Conservation (phyloP, 2,329 filamentous ascomycete genomes). For the Trichoderma koningiopsis region DNA sequence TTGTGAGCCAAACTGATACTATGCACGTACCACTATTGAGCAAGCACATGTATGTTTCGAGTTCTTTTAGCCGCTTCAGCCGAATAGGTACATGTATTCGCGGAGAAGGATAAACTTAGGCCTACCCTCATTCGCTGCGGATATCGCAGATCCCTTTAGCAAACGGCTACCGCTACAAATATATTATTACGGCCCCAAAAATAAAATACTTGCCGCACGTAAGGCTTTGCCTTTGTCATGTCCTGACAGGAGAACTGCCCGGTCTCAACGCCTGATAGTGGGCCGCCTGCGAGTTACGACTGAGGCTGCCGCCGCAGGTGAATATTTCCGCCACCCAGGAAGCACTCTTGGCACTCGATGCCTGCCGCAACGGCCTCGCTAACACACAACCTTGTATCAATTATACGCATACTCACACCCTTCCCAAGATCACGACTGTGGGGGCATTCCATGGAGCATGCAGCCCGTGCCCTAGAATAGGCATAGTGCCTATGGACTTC, state of each 20-base stretch:
- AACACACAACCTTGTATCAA: constrained; percentile 15
- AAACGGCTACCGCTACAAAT: not conserved
- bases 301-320: constrained; percentile 8
- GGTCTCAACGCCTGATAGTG: constrained; percentile 3
- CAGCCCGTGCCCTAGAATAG: not conserved
- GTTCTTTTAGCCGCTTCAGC: not conserved
- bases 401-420: constrained; percentile 23
- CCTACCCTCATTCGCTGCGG: not conserved
- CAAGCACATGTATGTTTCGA: not conserved
- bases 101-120: not conserved
- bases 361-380: not conserved
- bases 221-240: not conserved
- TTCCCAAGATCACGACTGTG: constrained; percentile 10
- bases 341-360: too few relatives aligned
- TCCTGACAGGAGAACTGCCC: not conserved
- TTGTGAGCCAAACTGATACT: not conserved
- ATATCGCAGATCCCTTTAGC: constrained; percentile 2
- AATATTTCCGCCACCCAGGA: not conserved
- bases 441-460: constrained; percentile 1
- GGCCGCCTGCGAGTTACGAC: not conserved
- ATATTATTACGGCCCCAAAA: not conserved
- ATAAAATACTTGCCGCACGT: not conserved
- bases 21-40: not conserved
- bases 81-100: not conserved
- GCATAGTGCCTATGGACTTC: not conserved